A percentile compares a stretch with the other conserved stretches of the same genome.
Evolutionary conservation across 495 filamentous ascomycete species (phyloP).

Genomic region (Eremomyces bilateralis): DNA sequence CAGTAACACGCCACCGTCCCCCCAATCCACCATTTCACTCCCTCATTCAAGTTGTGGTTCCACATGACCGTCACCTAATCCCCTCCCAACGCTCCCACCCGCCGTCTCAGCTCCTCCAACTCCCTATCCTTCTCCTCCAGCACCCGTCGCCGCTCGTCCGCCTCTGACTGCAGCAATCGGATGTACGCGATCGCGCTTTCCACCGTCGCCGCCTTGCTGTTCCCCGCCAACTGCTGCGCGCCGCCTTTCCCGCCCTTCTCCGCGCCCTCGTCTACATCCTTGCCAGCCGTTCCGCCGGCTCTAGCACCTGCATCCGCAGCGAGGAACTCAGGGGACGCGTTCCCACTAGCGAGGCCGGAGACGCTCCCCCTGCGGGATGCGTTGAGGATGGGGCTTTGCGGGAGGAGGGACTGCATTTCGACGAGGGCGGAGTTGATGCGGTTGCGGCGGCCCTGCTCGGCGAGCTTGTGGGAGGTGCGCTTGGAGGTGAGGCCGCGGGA

Average conservation of each 20-base stretch:
- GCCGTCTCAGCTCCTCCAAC: slow-evolving; percentile 20
- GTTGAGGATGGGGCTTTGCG: slow-evolving; percentile 3
- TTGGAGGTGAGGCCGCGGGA: slow-evolving; percentile 89
- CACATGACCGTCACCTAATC: too few relatives aligned
- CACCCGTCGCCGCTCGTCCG: slow-evolving; percentile 41
- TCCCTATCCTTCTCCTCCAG: slow-evolving; percentile 42
- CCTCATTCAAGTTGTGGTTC: too few relatives aligned
- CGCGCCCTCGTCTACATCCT: slow-evolving; percentile 13
- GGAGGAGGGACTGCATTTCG: slow-evolving; percentile 9
- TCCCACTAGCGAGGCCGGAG: too few relatives aligned
- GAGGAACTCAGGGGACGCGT: too few relatives aligned
- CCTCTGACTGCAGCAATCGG: slow-evolving; percentile 53
- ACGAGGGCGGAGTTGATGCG: slow-evolving; percentile 51
- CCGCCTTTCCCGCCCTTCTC: slow-evolving; percentile 19
- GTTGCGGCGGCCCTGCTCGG: slow-evolving; percentile 86
- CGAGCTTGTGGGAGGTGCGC: slow-evolving; percentile 92
- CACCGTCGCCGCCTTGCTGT: slow-evolving; percentile 89
- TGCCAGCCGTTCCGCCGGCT: slow-evolving; percentile 18
- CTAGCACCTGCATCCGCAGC: slow-evolving; percentile 12
- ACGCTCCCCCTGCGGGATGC: too few relatives aligned
- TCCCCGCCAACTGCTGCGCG: slow-evolving; percentile 18
- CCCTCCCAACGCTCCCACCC: slow-evolving; percentile 8
- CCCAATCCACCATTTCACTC: too few relatives aligned
- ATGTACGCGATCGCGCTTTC: slow-evolving; percentile 95
- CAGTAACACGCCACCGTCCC: too few relatives aligned